Base-by-base conservation (phyloP, 257 asterid species). In the Scutellaria barbata region DNA sequence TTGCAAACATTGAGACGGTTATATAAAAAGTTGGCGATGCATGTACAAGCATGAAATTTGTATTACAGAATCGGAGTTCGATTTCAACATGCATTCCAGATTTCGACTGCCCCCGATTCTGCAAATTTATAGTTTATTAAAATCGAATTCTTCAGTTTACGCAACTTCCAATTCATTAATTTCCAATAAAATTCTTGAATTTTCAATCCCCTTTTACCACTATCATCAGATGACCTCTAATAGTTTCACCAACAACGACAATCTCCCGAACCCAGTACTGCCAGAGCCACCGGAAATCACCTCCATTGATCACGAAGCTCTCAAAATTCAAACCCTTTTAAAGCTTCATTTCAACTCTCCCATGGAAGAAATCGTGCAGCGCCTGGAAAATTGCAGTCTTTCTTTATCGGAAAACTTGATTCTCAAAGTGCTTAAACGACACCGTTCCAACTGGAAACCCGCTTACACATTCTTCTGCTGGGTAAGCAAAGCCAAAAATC, bases 361-460 rank as follows among this genome's bases (percentile, higher is more conserved):
- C 1, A 13, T 45, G 6, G 77, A 79, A 64, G 82, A 81, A 50
- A 71, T 87, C 42, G 82, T 77, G 70, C 78, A 69, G 58, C 81
- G 73, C 12, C 95, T 92, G 63, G 60, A 39, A 2, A 43, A 76
- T 67, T 81, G 84, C 73, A 46, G 62, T 8, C 50, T 81, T 22
- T 61, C 71, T 2, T 55, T 88, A 39, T 80, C 91, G 0, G 89
- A 92, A 35, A 89, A 85, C 4, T 77, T 85, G 79, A 83, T 87
- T 63, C 87, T 90, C 65, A 74, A 79, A 20, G 95, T 90, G 51
- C 88, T 92, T 72, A 81, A 69, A 83, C 88, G 96, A 8, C 90
- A 87, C 83, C 85, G 89, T 51, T 86, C 86, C 18, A 90, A 90
- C 72, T 90, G 96, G 95, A 87, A 83, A 78, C 81, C 95, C 18